A percentile compares a stretch with the other conserved stretches of the same genome.
Conservation (phyloP, 192 early-diverging fungal species). For the Diversispora eburnea region DNA sequence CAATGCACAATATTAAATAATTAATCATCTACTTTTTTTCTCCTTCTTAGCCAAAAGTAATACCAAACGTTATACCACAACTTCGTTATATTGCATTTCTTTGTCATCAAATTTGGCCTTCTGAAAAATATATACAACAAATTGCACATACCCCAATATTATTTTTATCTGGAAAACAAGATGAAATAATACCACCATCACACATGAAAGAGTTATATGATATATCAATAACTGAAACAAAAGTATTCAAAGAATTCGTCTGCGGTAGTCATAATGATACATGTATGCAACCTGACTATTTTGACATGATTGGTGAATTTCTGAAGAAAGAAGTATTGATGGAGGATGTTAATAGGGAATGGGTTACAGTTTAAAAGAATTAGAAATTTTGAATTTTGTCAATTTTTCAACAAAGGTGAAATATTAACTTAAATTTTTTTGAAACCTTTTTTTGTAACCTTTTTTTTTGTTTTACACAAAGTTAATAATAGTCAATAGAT, state of each 20-base stretch:
- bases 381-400: not conserved
- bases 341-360: not conserved
- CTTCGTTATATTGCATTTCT: slow-evolving; percentile 72
- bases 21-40: not conserved
- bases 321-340: slow-evolving; percentile 25
- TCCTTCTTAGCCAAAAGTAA: slow-evolving; percentile 67
- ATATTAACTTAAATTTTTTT: not conserved
- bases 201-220: slow-evolving; percentile 83
- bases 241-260: slow-evolving; percentile 61
- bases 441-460: not conserved
- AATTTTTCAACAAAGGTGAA: not conserved
- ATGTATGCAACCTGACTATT: slow-evolving; percentile 80
- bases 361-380: not conserved
- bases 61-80: slow-evolving; percentile 79
- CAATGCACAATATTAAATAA: not conserved
- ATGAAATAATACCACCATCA: slow-evolving; percentile 83
- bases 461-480: too few species aligned
- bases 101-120: slow-evolving; percentile 87
- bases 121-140: slow-evolving; percentile 64
- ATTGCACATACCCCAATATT: slow-evolving; percentile 70
- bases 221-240: slow-evolving; percentile 45
- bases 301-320: slow-evolving; percentile 67
- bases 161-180: slow-evolving; percentile 74
- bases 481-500: too few species aligned
- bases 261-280: slow-evolving; percentile 94